phyloP scores from a whole-genome alignment of 1,284 basidiomycete genomes.

The Cryptococcus depauperatus region DNA sequence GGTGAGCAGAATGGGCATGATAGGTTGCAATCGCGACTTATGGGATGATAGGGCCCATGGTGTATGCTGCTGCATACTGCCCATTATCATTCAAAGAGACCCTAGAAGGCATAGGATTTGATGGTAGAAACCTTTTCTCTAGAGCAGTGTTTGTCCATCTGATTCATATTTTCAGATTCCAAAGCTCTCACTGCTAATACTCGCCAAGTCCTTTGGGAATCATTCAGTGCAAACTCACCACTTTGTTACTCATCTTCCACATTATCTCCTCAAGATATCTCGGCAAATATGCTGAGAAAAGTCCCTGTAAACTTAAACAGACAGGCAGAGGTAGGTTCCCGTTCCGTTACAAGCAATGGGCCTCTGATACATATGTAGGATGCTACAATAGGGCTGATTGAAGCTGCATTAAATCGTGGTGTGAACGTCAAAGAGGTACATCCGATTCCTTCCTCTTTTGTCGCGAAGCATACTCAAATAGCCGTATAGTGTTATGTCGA shows the following conservation, averaged over 20 bases:
- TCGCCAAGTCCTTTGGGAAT: slow-evolving; percentile 49
- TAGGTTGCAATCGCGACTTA: background rate
- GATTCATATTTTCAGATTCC: slow-evolving; percentile 59
- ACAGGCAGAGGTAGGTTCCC: slow-evolving; percentile 61
- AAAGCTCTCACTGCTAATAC: slow-evolving; percentile 74
- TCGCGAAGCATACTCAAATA: background rate
- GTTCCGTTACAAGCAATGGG: background rate
- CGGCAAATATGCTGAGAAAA: slow-evolving; percentile 76
- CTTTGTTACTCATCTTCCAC: slow-evolving; percentile 48
- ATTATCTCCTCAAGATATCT: slow-evolving; percentile 72
- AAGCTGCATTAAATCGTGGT: slow-evolving; percentile 68
- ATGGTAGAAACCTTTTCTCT: slow-evolving; percentile 49
- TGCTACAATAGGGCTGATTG: slow-evolving; percentile 81
- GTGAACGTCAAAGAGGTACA: slow-evolving; percentile 72
- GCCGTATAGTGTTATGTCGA: slow-evolving; percentile 77
- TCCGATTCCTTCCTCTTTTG: slow-evolving; percentile 1
- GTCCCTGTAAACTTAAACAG: slow-evolving; percentile 83
- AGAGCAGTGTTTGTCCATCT: too few relatives aligned
- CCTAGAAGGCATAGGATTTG: slow-evolving; percentile 77
- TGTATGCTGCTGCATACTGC: slow-evolving; percentile 93
- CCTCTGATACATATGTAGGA: slow-evolving; percentile 45
- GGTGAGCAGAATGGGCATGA: slow-evolving; percentile 47
- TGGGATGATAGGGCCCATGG: slow-evolving; percentile 58
- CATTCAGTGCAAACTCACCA: slow-evolving; percentile 26
- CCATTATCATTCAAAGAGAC: slow-evolving; percentile 66